Evolutionary conservation across 805 yeast genomes (phyloP).

Genomic region (Teunomyces cretensis): DNA sequence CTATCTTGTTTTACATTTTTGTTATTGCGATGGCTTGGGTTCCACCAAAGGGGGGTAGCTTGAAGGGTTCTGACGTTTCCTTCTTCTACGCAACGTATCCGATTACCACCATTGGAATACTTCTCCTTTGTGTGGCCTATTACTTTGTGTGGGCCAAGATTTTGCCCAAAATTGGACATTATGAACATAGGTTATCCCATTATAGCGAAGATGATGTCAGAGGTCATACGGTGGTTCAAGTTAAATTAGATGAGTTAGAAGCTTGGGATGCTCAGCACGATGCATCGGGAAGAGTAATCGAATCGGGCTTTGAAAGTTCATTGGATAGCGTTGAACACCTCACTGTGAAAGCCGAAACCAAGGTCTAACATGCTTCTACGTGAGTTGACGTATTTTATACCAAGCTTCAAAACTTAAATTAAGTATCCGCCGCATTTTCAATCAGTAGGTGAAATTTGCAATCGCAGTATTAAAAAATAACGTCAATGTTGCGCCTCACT

Average conservation of each 20-base stretch:
- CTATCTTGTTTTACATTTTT: slow-evolving; percentile 33
- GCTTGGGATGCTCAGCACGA: slow-evolving; percentile 33
- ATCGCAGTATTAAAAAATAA: too few species aligned
- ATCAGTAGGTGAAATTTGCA: too few species aligned
- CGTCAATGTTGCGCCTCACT: too few species aligned
- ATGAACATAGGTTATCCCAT: slow-evolving; percentile 28
- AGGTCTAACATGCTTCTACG: neutral
- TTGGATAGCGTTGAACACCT: neutral
- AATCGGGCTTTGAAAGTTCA: neutral
- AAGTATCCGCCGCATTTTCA: too few species aligned
- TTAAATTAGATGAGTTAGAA: slow-evolving; percentile 25
- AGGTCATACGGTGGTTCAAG: slow-evolving; percentile 41
- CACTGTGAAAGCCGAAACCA: neutral
- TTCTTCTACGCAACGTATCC: slow-evolving; percentile 45
- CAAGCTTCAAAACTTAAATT: too few species aligned
- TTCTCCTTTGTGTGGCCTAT: slow-evolving; percentile 31
- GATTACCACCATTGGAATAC: slow-evolving; percentile 35
- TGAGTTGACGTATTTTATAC: too few species aligned
- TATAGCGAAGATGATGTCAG: slow-evolving; percentile 33
- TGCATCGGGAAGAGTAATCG: slow-evolving; percentile 9
- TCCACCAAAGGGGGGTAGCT: slow-evolving; percentile 38
- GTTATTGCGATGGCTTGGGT: slow-evolving; percentile 43
- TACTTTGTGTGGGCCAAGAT: slow-evolving; percentile 37
- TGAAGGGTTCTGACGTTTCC: slow-evolving; percentile 42
- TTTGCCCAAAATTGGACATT: slow-evolving; percentile 33